Conservation (phyloP, 1,284 basidiomycete genomes). For the Trichosporon faecale region DNA sequence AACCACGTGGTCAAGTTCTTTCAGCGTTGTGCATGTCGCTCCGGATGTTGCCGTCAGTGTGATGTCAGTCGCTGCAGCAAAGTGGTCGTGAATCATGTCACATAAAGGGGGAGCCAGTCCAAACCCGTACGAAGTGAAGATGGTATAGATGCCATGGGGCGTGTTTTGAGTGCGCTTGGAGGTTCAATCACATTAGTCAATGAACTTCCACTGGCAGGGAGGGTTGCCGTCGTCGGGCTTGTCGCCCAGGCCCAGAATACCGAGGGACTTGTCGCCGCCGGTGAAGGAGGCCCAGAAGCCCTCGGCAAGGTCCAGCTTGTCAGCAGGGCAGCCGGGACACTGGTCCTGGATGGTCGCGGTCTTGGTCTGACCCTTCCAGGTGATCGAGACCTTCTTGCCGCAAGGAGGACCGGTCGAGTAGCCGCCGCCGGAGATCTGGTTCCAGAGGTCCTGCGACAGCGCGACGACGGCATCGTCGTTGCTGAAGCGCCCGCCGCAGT, state of each 20-base stretch:
- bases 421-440: constrained; percentile 51
- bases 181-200: too few species aligned
- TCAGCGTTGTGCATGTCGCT: too few species aligned
- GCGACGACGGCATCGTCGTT: constrained; percentile 49
- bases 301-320: constrained; percentile 71
- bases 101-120: background rate
- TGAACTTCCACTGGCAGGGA: background rate
- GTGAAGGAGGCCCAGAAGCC: constrained; percentile 57
- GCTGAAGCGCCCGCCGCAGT: constrained; percentile 1
- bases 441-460: constrained; percentile 40
- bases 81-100: background rate
- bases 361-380: constrained; percentile 61
- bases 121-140: background rate
- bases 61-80: background rate
- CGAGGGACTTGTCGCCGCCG: background rate
- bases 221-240: background rate
- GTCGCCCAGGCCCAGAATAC: background rate
- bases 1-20: too few species aligned
- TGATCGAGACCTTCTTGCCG: constrained; percentile 63
- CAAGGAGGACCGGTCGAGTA: constrained; percentile 54
- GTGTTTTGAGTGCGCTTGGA: background rate
- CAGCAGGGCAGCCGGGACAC: constrained; percentile 53
- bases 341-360: constrained; percentile 65
- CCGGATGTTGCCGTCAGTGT: background rate
- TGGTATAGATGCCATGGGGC: background rate